Evolutionary conservation across 805 yeast species (phyloP), one percentile per base, ranked within the genome.

Genomic region (Metschnikowia continentalis): DNA sequence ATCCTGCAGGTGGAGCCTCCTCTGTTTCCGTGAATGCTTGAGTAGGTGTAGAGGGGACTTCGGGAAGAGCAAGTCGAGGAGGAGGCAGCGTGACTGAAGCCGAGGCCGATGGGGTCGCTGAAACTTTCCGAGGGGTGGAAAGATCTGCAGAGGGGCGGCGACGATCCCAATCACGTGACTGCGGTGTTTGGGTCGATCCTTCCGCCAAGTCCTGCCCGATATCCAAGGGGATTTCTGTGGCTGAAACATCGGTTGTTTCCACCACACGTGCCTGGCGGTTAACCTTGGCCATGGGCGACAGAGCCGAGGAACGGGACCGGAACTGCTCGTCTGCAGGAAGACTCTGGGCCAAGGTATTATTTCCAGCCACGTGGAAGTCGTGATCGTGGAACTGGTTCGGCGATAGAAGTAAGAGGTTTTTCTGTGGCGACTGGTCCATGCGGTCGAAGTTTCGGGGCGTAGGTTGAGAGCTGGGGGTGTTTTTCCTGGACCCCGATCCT

Each of bases 191-290:
- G 22, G 30, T 26, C 30, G 30, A 26, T 26, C 30, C 30, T 26
- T 26, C 30, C 11, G 11, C 30, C 30, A 26, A 5, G 30, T 42
- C 46, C 13, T 22, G 37, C 19, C 30, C 40, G 35, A 44, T 14
- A 10, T 50, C 52, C 32, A 26, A 32, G 6, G 42, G 30, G 32
- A 46, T 19, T 32, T 50, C 56, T 6, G 46, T 19, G 30, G 54
- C 32, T 5, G 53, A 23, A 37, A 42, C 46, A 32, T 68, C 71
- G 46, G 61, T 64, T 2, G 73, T 67, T 52, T 74, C 78, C 3
- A 74, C 70, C 7, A 74, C 76, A 30, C 77, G 63, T 2, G 78
- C 78, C 54, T 74, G 78, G 47, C 78, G 62, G 49, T 74, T 74
- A 6, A 65, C 73, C 54, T 61, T 69, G 1, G 77, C 78, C 61